Base-by-base conservation (phyloP, 2,329 filamentous ascomycete genomes). In the Boeremia lycopersici region DNA sequence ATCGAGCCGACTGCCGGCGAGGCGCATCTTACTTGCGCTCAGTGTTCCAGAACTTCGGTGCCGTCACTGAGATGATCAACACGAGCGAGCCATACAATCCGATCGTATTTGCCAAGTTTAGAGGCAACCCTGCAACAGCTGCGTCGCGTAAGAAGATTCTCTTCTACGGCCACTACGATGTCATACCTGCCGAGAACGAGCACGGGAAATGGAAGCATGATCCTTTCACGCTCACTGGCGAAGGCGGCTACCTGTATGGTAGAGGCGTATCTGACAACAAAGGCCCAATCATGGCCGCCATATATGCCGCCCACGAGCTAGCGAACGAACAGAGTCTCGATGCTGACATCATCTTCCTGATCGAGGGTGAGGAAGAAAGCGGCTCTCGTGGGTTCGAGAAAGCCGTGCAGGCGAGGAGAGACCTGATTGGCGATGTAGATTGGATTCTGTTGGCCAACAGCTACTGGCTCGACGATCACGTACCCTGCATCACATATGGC, bases 251-350 rank as follows among this genome's bases (percentile, higher is more conserved):
- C 72, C 80, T 98, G 1, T 98, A 99, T 62, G 95, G 95, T 2
- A 89, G 95, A 65, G 95, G 95, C n/a, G 90, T 96, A 12, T 96
- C 92, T 42, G 95, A 99, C 74, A 98, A 99, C 78, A 99, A 99
- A 74, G 95, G 96, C 0, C 95, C 95, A 0, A 91, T 97, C 56
- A 86, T 99, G 69, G 93, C 96, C 1, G 95, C 95, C 1, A 82
- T 99, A 0, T 98, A 96, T 70, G 95, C 93, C 0, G 93, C 96
- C 1, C 91, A 93, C 0, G 93, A 98, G 66, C 79, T 99, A 3
- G 86, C 90, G 60, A 88, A 93, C 60, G 86, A 89, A n/a, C 91
- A 96, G 65, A 83, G 85, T 15, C 82, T 99, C 1, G 88, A 89
- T 47, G 92, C 92, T 34, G 93, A 99, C 64, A 88, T 99, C 50